phyloP scores from a whole-genome alignment of 768 basidiomycete genomes.

The Rhizopogon sp. region DNA sequence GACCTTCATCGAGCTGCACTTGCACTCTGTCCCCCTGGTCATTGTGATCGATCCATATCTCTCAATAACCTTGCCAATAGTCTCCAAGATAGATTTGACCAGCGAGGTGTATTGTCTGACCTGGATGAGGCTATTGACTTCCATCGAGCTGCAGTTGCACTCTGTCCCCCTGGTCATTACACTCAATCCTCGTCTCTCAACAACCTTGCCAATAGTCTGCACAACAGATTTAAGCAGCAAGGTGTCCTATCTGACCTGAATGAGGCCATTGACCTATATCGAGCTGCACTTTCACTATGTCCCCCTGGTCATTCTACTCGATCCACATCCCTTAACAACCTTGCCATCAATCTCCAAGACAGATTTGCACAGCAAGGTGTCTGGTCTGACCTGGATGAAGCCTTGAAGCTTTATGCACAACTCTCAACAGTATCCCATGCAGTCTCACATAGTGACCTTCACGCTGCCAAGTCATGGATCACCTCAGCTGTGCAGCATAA shows the following conservation, averaged over 20 bases:
- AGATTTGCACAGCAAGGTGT: slow-evolving; percentile 8
- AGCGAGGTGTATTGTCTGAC: slow-evolving; percentile 3
- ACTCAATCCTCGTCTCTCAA: background rate
- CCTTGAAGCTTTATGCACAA: background rate
- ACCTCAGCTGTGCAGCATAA: slow-evolving; percentile 8
- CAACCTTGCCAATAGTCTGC: slow-evolving; percentile 5
- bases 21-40: slow-evolving; percentile 1
- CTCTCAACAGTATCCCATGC: background rate
- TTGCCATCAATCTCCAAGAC: slow-evolving; percentile 4
- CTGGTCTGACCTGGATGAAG: slow-evolving; percentile 4
- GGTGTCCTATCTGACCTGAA: background rate
- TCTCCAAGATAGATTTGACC: slow-evolving; percentile 6
- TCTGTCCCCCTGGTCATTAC: background rate
- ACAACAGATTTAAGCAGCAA: background rate
- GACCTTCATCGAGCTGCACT: slow-evolving; percentile 1
- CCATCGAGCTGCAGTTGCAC: background rate
- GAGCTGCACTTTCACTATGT: background rate
- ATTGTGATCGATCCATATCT: slow-evolving; percentile 5
- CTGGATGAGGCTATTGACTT: slow-evolving; percentile 10
- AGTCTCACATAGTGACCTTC: slow-evolving; percentile 5
- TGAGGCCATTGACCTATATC: background rate
- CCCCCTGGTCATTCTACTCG: background rate
- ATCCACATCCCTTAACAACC: slow-evolving; percentile 4
- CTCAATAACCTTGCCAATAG: slow-evolving; percentile 1
- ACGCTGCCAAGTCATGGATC: slow-evolving; percentile 2